Conservation (phyloP, 2,329 filamentous ascomycete species). For the Nannizzia gypsea region DNA sequence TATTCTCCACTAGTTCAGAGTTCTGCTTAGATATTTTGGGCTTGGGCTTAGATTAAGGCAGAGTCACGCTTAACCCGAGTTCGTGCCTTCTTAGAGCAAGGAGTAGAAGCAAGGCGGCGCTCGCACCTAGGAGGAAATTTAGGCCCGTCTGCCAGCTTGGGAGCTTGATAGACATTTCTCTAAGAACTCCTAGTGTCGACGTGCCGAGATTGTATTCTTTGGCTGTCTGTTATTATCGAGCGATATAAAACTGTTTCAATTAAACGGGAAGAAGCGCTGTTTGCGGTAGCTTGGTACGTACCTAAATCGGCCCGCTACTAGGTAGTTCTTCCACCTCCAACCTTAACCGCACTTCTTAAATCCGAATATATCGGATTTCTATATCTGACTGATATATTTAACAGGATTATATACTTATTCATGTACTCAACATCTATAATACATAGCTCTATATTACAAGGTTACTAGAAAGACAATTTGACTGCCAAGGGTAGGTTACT, state of each 20-base stretch:
- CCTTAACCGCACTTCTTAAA: no score
- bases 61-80: neutral
- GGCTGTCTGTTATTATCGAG: no score
- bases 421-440: neutral
- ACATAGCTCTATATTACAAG: neutral
- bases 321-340: no score
- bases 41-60: neutral
- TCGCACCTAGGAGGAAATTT: conserved; percentile 7
- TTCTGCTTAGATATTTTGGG: no score
- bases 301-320: no score
- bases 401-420: neutral
- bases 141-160: conserved; percentile 5
- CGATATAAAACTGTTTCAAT: no score
- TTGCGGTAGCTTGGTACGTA: no score
- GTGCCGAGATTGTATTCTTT: no score
- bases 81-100: neutral
- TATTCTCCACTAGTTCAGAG: neutral
- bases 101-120: neutral
- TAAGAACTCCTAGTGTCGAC: no score
- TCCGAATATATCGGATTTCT: no score
- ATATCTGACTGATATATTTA: no score
- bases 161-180: neutral
- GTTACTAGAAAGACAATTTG: neutral
- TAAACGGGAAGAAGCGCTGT: no score
- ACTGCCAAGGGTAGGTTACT: neutral